These are phyloP conservation scores for Paraphoma chrysanthemicola DNA, from an alignment of 2,329 filamentous ascomycete genomes.

Conservation along the genomic window DNA sequence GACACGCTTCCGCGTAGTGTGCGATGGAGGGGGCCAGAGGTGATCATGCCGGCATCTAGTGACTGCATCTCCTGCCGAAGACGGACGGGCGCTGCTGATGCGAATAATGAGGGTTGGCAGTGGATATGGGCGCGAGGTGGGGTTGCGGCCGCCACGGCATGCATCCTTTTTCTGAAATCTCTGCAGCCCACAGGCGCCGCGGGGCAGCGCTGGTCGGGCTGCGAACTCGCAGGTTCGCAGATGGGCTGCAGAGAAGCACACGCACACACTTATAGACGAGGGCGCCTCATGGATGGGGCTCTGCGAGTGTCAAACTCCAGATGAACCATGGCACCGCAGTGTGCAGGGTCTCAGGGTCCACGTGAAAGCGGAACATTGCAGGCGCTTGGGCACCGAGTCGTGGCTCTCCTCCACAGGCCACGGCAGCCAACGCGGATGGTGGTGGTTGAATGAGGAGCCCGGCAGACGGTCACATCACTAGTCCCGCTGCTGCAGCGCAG, in stretches of 20 bases:
- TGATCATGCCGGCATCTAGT: slow-evolving; percentile 29
- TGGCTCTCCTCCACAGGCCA: slow-evolving; percentile 2
- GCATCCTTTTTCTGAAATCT: slow-evolving; percentile 23
- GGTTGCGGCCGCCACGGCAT: slow-evolving; percentile 31
- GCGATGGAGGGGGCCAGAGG: slow-evolving; percentile 15
- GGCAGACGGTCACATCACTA: slow-evolving; percentile 24
- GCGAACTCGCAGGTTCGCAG: slow-evolving; percentile 32
- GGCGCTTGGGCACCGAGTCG: slow-evolving; percentile 13
- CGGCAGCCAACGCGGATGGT: slow-evolving; percentile 13
- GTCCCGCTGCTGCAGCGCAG: slow-evolving; percentile 4
- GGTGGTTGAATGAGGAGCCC: slow-evolving; percentile 8
- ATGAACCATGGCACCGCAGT: background rate
- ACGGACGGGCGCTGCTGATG: slow-evolving; percentile 13
- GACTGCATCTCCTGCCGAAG: slow-evolving; percentile 29
- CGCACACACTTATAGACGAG: background rate
- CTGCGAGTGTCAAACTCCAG: slow-evolving; percentile 7
- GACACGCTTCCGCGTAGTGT: slow-evolving; percentile 6
- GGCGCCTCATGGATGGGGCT: slow-evolving; percentile 2
- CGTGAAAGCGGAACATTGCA: slow-evolving; percentile 25
- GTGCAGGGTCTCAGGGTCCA: slow-evolving; percentile 22
- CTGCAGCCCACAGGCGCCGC: slow-evolving; percentile 22
- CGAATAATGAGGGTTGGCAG: slow-evolving; percentile 19
- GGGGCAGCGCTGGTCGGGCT: slow-evolving; percentile 12
- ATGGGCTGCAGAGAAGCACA: slow-evolving; percentile 6
- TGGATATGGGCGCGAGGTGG: slow-evolving; percentile 24